Evolutionary conservation across 164 flowering plant species (phyloP), one percentile per base, ranked within the genome.

Genomic region (Nymphaea colorata): DNA sequence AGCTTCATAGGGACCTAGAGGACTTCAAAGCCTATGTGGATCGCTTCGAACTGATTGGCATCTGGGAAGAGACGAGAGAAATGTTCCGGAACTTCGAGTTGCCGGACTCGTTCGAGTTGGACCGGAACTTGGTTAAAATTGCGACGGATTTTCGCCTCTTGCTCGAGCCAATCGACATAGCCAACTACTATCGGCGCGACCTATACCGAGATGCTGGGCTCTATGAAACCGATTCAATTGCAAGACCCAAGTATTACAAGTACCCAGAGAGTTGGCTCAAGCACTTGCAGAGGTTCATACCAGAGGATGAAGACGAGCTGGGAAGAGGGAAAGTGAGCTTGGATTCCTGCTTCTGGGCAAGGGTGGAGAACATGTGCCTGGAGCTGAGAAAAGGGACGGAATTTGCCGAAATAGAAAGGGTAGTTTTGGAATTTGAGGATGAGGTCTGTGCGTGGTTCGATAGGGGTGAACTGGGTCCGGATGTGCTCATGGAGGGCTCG

Each of bases 131-230:
- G 93, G 76, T 85, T 11, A 74, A 77, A 12, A 71, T 85, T 3
- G 96, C 85, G 51, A 92, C 96, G 43, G 62, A 53, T 68, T 92
- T 76, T 65, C 82, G 93, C 36, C 79, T 84, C 41, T 72, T 84
- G 4, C 79, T 85, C 25, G 98, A 92, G 75, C 96, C 95, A n/a
- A 72, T 92, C 53, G 98, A 92, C 70, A 88, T 92, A 2, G 96
- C 96, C 59, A 92, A 92, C 73, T 92, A 86, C 76, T 90, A 92
- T 53, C 72, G 98, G 36, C 95, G 90, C 70, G 70, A 62, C 41
- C 80, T 75, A 81, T 77, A 86, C 51, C 85, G 84, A 44, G 94
- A 86, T 72, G 81, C 87, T 3, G 93, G 92, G 16, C 75, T 91
- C 8, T 92, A 92, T 70, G 44, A 82, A 85, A 45, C 53, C 2